Percentiles rank a stretch among this genome's conserved stretches.
phyloP scores from a whole-genome alignment of 345 rosid species.

The Eucalyptus urophylla region DNA sequence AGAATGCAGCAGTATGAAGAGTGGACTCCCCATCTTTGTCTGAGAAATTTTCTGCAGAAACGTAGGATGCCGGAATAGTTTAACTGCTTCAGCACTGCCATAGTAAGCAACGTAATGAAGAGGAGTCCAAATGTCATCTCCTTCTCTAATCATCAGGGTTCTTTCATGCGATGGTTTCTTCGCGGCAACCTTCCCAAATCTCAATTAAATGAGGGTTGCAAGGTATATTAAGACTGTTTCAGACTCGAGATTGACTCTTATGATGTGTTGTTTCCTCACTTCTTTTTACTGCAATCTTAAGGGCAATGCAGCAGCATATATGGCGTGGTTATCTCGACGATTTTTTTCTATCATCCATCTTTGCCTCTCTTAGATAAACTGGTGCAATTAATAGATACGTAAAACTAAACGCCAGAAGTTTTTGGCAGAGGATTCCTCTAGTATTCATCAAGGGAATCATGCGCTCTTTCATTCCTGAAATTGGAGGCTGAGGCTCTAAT shows the following conservation, averaged over 20 bases:
- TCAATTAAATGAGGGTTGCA: background rate
- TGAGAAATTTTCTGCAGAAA: too few species aligned
- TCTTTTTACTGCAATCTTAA: too few species aligned
- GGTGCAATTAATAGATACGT: background rate
- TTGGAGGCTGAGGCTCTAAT: too few species aligned
- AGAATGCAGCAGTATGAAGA: too few species aligned
- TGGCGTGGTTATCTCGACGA: background rate
- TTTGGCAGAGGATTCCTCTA: too few species aligned
- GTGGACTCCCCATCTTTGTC: too few species aligned
- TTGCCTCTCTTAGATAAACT: background rate
- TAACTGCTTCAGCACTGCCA: background rate
- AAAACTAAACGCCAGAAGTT: too few species aligned
- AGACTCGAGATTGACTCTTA: background rate
- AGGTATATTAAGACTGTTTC: background rate
- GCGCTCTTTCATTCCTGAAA: too few species aligned
- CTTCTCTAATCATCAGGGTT: too few species aligned
- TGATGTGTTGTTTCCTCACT: background rate
- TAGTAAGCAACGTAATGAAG: too few species aligned
- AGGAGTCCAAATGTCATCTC: too few species aligned
- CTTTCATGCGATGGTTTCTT: background rate
- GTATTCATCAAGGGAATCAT: too few species aligned
- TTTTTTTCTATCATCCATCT: background rate
- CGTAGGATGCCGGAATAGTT: background rate
- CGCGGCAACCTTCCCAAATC: background rate
- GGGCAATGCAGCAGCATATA: background rate